phyloP scores from a whole-genome alignment of 768 basidiomycete species.

The Leccinum truebloodii region DNA sequence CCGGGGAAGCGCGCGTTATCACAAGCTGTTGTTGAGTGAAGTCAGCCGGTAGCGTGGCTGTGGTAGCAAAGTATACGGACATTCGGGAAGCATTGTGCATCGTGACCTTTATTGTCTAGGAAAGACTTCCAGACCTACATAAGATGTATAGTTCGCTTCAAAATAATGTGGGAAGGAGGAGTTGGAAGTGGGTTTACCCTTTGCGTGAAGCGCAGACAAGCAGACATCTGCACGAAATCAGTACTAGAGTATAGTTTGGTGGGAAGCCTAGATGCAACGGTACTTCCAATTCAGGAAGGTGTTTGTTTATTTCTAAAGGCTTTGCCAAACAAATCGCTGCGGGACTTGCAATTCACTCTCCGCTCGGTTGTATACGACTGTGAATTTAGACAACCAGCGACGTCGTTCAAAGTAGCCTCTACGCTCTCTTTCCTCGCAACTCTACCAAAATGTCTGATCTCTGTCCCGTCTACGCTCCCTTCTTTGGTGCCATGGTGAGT shows the following conservation, averaged over 20 bases:
- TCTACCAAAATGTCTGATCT: constrained; percentile 63
- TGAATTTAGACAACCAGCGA: constrained; percentile 6
- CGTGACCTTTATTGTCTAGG: constrained; percentile 76
- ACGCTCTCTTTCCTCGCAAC: constrained; percentile 4
- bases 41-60: neutral
- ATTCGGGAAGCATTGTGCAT: constrained; percentile 77
- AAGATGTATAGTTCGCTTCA: constrained; percentile 6
- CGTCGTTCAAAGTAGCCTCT: neutral
- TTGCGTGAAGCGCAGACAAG: constrained; percentile 70
- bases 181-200: constrained; percentile 39
- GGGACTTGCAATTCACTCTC: constrained; percentile 17
- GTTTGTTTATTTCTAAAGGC: constrained; percentile 34
- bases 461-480: constrained; percentile 95
- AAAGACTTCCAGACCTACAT: constrained; percentile 78
- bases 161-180: neutral
- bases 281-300: constrained; percentile 7
- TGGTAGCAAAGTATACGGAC: constrained; percentile 39
- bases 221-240: constrained; percentile 45
- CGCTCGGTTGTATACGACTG: constrained; percentile 26
- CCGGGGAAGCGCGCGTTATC: constrained; percentile 68
- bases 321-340: constrained; percentile 28
- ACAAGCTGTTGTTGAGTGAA: constrained; percentile 48
- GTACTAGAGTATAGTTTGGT: neutral
- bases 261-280: neutral
- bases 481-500: constrained; percentile 95